These are phyloP conservation scores for Adiantum capillusveneris DNA, from an alignment of 75 land plant genomes.

Conservation along the genomic window DNA sequence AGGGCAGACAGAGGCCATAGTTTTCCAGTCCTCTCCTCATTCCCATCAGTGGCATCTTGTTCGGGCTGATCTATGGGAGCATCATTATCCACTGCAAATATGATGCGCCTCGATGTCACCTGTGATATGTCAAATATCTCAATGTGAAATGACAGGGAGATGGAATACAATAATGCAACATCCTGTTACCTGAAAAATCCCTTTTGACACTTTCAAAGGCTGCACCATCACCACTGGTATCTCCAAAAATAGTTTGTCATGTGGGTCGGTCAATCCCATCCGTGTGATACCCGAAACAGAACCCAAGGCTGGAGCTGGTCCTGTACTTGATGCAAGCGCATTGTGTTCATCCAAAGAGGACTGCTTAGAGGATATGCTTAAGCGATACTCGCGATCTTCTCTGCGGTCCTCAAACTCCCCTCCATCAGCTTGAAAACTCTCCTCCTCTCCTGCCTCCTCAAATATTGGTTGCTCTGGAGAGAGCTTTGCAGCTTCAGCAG, in stretches of 20 bases:
- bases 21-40: slow-evolving; percentile 32
- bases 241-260: slow-evolving; percentile 74
- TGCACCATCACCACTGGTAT: slow-evolving; percentile 79
- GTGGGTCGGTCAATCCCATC: slow-evolving; percentile 38
- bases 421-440: slow-evolving; percentile 31
- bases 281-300: slow-evolving; percentile 44
- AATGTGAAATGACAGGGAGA: too few relatives aligned
- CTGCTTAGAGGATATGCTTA: slow-evolving; percentile 21
- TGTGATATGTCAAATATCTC: slow-evolving; percentile 18
- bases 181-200: slow-evolving; percentile 89
- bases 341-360: slow-evolving; percentile 6
- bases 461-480: slow-evolving; percentile 56
- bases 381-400: slow-evolving; percentile 13
- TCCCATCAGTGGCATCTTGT: slow-evolving; percentile 21
- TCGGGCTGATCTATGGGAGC: slow-evolving; percentile 25
- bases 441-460: slow-evolving; percentile 53
- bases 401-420: slow-evolving; percentile 26
- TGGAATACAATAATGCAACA: too few relatives aligned
- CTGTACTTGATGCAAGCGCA: slow-evolving; percentile 4
- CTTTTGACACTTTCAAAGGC: slow-evolving; percentile 60
- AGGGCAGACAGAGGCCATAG: slow-evolving; percentile 80
- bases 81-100: slow-evolving; percentile 61
- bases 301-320: slow-evolving; percentile 13
- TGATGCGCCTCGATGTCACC: slow-evolving; percentile 77
- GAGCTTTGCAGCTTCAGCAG: slow-evolving; percentile 51